Evolutionary conservation across 768 basidiomycete species (phyloP), one percentile per base, ranked within the genome.

Genomic region (Podaxis sp.): DNA sequence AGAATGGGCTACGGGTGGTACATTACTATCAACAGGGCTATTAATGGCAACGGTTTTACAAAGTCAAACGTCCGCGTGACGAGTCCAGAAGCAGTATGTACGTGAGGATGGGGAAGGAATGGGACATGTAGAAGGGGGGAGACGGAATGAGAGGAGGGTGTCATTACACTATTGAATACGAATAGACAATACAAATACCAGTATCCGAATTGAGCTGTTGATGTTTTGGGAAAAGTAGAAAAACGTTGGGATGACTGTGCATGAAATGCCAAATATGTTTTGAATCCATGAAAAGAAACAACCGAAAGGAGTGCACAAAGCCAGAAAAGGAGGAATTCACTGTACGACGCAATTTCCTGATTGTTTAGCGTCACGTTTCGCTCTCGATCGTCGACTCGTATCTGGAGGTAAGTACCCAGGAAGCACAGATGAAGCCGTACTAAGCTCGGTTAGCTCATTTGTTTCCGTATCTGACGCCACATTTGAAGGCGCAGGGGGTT

Each of bases 341-440:
- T 84, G 82, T 61, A 83, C 76, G 53, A 73, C 71, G 70, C 81
- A 83, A 61, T 79, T 80, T 36, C 75, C 72, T 40, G 78, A 75
- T 18, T 71, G 69, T 42, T 66, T 68, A 27, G 75, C 70, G 66
- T 78, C 77, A 6, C 73, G 69, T 62, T 73, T 73, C 46, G 74
- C 73, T 62, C 76, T 77, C 73, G 74, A 74, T 62, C 74, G 72
- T 59, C 70, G 70, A 27, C 63, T 68, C 21, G 66, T 64, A 54
- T 77, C 75, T 5, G 61, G 62, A 16, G 75, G 69, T 55, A 78
- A 65, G 5, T 70, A 73, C 9, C 77, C 79, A 14, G 76, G 78
- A 46, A 79, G 40, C 54, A 59, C 65, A 55, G 67, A 62, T 5
- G 71, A 63, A 18, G 63, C 62, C 3, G 68, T 55, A 42, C 69